Evolutionary conservation across 169 alveolate species (phyloP).

Genomic region (Cystoisospora suis): DNA sequence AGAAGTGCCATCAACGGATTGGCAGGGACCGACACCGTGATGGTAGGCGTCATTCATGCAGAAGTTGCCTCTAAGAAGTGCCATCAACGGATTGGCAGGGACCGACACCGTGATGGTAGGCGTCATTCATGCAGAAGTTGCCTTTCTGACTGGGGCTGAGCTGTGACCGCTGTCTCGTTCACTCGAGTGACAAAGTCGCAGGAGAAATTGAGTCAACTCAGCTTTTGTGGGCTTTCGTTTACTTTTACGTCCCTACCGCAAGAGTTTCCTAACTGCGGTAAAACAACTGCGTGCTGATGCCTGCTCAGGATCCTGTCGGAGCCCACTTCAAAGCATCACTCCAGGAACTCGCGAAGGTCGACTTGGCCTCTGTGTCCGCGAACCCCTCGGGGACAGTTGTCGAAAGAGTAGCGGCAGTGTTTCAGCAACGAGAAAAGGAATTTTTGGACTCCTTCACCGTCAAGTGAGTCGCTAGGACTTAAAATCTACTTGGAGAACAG

Average conservation of each 20-base stretch:
- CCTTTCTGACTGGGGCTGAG: no score
- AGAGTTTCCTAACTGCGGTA: neutral
- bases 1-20: conserved; percentile 51
- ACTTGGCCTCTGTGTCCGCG: conserved; percentile 17
- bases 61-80: neutral
- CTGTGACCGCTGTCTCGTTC: no score
- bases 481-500: no score
- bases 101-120: conserved; percentile 44
- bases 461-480: no score
- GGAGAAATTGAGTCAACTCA: neutral
- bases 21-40: conserved; percentile 46
- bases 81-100: conserved; percentile 43
- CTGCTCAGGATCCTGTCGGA: conserved; percentile 65
- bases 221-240: neutral
- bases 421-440: conserved; percentile 62
- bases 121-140: no score
- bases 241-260: neutral
- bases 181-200: neutral
- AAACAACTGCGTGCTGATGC: no score
- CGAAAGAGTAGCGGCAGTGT: conserved; percentile 67
- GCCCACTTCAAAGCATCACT: conserved; percentile 62
- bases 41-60: neutral
- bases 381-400: conserved; percentile 37
- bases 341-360: conserved; percentile 55
- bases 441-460: conserved; percentile 65